A percentile compares a stretch with the other conserved stretches of the same genome.
Conservation (phyloP, 495 filamentous ascomycete genomes). For the Lindgomyces ingoldianus region DNA sequence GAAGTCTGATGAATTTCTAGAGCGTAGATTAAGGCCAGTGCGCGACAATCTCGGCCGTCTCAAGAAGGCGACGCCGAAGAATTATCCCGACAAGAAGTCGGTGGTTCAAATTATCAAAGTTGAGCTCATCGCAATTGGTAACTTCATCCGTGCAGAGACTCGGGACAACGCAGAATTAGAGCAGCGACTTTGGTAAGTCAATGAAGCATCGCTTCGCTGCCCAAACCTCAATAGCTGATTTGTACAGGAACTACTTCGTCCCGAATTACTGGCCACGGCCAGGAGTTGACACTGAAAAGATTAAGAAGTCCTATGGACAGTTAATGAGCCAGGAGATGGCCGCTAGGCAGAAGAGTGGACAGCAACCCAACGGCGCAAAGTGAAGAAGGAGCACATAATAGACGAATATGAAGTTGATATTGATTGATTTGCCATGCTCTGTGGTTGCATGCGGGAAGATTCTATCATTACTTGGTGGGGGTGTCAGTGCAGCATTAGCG, state of each 20-base stretch:
- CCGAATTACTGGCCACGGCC: slow-evolving; percentile 46
- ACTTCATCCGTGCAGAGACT: slow-evolving; percentile 51
- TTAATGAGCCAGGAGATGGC: slow-evolving; percentile 25
- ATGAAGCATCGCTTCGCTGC: not conserved
- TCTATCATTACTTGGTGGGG: not conserved
- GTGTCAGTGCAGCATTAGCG: slow-evolving; percentile 25
- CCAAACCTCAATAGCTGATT: not conserved
- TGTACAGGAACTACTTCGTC: slow-evolving; percentile 45
- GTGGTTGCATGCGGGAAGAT: not conserved
- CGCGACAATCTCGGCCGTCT: slow-evolving; percentile 60
- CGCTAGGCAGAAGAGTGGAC: slow-evolving; percentile 10
- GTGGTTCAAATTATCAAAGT: slow-evolving; percentile 58
- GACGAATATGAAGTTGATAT: not conserved
- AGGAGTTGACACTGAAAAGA: slow-evolving; percentile 1
- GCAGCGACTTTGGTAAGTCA: slow-evolving; percentile 47
- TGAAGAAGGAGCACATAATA: not conserved
- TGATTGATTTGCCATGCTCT: slow-evolving; percentile 1
- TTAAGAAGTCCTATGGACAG: slow-evolving; percentile 32
- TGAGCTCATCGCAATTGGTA: slow-evolving; percentile 53
- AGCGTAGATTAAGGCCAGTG: slow-evolving; percentile 61
- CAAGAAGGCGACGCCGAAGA: slow-evolving; percentile 62
- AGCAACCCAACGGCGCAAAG: slow-evolving; percentile 13
- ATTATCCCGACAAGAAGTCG: slow-evolving; percentile 60
- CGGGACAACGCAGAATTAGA: slow-evolving; percentile 41
- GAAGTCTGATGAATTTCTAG: slow-evolving; percentile 52